Conservation (phyloP, 257 asterid genomes). For the Capsicum chinense region DNA sequence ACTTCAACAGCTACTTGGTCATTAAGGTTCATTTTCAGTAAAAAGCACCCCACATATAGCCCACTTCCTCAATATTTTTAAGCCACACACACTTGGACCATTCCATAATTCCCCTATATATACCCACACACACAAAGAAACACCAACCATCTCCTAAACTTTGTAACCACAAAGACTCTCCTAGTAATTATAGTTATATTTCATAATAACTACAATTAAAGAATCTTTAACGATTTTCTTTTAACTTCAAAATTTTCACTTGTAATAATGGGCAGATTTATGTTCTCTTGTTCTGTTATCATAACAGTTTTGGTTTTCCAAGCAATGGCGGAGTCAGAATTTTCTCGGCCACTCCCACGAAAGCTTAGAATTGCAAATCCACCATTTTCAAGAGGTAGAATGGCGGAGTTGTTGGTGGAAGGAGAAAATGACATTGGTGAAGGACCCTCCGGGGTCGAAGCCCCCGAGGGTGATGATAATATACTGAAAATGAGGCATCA, state of each 20-base stretch:
- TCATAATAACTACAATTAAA: background rate
- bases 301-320: background rate
- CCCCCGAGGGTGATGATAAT: conserved; percentile 42
- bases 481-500: conserved; percentile 39
- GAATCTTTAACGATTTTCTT: background rate
- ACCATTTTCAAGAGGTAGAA: background rate
- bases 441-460: conserved; percentile 44
- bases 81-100: background rate
- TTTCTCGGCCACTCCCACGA: background rate
- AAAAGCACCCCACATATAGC: conserved; percentile 15
- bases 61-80: background rate
- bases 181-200: background rate
- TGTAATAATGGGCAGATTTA: background rate
- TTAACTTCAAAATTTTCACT: background rate
- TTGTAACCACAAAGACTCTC: background rate
- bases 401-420: background rate
- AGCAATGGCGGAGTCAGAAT: background rate
- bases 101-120: conserved; percentile 7
- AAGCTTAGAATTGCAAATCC: conserved; percentile 38
- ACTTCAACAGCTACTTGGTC: background rate
- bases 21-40: conserved; percentile 10
- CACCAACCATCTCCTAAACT: background rate
- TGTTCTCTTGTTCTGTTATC: background rate
- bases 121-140: background rate
- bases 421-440: conserved; percentile 20